A percentile compares a stretch with the other conserved stretches of the same genome.
Evolutionary conservation across 352 stramenopile genomes (phyloP).

Genomic region (Globisporangium takayamanum): DNA sequence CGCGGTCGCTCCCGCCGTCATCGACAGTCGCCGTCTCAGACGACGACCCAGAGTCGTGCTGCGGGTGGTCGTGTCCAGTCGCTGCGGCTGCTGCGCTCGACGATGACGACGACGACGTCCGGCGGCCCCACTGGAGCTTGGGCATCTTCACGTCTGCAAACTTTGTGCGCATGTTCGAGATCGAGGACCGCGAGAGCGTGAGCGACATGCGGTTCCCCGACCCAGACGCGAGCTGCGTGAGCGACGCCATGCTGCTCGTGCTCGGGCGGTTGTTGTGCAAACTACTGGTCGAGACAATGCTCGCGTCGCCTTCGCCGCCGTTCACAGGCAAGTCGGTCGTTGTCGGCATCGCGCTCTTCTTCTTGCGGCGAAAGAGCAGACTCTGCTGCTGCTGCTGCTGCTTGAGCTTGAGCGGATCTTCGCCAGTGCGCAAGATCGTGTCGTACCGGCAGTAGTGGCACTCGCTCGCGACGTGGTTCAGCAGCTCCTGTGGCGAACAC

Average conservation of each 20-base stretch:
- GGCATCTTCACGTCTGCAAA: slow-evolving; percentile 65
- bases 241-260: slow-evolving; percentile 17
- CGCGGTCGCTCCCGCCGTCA: slow-evolving; percentile 56
- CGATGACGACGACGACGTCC: slow-evolving; percentile 23
- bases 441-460: slow-evolving; percentile 81
- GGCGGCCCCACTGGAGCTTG: slow-evolving; percentile 51
- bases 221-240: slow-evolving; percentile 11
- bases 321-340: slow-evolving; percentile 68
- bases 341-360: slow-evolving; percentile 65
- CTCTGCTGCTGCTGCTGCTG: slow-evolving; percentile 22
- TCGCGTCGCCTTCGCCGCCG: slow-evolving; percentile 57
- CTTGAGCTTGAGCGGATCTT: slow-evolving; percentile 54
- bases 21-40: slow-evolving; percentile 57
- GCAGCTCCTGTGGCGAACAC: slow-evolving; percentile 54
- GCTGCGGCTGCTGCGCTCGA: slow-evolving; percentile 14
- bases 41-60: neutral
- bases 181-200: slow-evolving; percentile 45
- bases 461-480: slow-evolving; percentile 58
- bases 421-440: slow-evolving; percentile 56
- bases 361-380: slow-evolving; percentile 40
- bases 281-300: slow-evolving; percentile 59
- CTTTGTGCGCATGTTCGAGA: slow-evolving; percentile 46
- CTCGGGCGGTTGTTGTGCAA: slow-evolving; percentile 17
- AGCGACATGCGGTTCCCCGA: slow-evolving; percentile 27
- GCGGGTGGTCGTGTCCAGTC: neutral